Evolutionary conservation across 805 yeast species (phyloP), one percentile per base, ranked within the genome.

Genomic region (Wickerhamomyces hampshirensis): DNA sequence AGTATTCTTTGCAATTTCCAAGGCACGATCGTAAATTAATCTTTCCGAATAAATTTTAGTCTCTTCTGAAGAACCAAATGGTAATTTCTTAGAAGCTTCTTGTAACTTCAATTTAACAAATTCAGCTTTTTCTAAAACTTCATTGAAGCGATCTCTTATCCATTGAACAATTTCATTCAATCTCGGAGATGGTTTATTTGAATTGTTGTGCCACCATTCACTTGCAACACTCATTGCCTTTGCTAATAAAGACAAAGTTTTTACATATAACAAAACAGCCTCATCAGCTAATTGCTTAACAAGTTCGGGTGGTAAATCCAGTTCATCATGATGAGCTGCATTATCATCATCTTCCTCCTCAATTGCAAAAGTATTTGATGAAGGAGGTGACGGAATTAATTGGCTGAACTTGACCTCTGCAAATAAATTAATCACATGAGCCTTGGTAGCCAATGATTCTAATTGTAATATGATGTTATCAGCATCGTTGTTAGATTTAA

Each of bases 371-470:
- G 58, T 59, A 26, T 49, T 44, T 7, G 54, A 38, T 3, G 57
- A 53, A 12, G 64, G 65, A 2, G 86, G 82, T 18, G 79, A 66
- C 8, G 96, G 96, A 26, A 83, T 75, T 48, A 89, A 66, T 62
- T 91, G 97, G 28, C 82, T 71, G 51, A 81, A 86, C 59, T 93
- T 93, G 18, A 87, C 88, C 47, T 88, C 96, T 0, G 97, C 98
- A 65, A 82, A 88, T 23, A 87, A 67, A 44, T 80, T 78, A 15
- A 93, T 79, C 0, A 95, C 95, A 54, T 88, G 93, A 0, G 96
- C 87, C 63, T 87, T 88, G 1, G 96, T 87, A 3, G 95, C 87
- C 30, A 87, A 63, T 1, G 77, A 68, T 56, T 88, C 96, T 40
- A 89, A 65, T 37, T 69, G 66, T 18, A 53, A 47, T 6, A 71